These are phyloP conservation scores for Nakazawaea holstii DNA, from an alignment of 805 yeast species.

Conservation along the genomic window DNA sequence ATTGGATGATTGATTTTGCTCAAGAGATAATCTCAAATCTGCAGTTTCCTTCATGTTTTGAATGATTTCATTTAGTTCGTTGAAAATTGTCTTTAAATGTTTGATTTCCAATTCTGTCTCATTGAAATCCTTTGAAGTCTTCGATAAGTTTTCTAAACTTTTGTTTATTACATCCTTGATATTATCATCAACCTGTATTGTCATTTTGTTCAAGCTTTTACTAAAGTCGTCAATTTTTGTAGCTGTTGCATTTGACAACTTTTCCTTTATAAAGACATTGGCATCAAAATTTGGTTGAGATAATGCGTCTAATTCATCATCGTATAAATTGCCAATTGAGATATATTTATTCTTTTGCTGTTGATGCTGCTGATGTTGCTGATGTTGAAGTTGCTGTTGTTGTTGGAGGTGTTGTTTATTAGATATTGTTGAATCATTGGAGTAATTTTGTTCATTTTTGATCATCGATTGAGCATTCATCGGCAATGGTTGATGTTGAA, in stretches of 20 bases:
- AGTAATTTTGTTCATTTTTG: not conserved
- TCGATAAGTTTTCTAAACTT: slow-evolving; percentile 57
- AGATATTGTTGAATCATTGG: not conserved
- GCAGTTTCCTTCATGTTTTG: slow-evolving; percentile 57
- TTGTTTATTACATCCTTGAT: slow-evolving; percentile 54
- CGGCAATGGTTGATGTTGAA: slow-evolving; percentile 23
- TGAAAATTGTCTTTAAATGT: slow-evolving; percentile 52
- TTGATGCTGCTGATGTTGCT: slow-evolving; percentile 12
- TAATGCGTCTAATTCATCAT: slow-evolving; percentile 26
- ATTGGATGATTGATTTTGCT: slow-evolving; percentile 20
- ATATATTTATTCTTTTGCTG: slow-evolving; percentile 2
- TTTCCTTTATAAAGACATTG: slow-evolving; percentile 38
- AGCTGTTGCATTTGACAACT: slow-evolving; percentile 62
- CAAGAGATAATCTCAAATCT: slow-evolving; percentile 45
- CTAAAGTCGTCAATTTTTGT: slow-evolving; percentile 67
- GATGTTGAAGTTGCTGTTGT: slow-evolving; percentile 3
- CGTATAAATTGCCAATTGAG: slow-evolving; percentile 7
- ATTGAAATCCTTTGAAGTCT: slow-evolving; percentile 54
- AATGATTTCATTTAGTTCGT: slow-evolving; percentile 56
- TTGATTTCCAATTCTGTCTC: slow-evolving; percentile 63
- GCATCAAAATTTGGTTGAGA: slow-evolving; percentile 42
- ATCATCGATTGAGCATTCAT: slow-evolving; percentile 14
- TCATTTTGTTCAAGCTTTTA: slow-evolving; percentile 43
- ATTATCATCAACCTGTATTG: slow-evolving; percentile 46
- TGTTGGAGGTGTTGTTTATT: slow-evolving; percentile 6